Percentiles rank a stretch among this genome's conserved stretches.
phyloP scores from a whole-genome alignment of 1,284 basidiomycete species.

The Malassezia nana region DNA sequence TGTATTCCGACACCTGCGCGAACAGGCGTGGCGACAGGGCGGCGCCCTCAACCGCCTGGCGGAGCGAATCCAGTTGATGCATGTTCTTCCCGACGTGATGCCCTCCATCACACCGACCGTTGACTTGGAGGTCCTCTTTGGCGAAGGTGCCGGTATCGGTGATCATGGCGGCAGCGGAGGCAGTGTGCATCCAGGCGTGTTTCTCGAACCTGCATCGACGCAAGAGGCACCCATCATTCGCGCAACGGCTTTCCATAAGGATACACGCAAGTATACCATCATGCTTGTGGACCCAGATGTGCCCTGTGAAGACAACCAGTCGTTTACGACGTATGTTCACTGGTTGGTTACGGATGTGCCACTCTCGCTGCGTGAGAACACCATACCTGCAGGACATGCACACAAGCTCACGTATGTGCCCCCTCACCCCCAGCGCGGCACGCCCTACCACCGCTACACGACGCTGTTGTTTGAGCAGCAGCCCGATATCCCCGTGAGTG shows the following conservation, averaged over 20 bases:
- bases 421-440: slow-evolving; percentile 74
- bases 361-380: slow-evolving; percentile 5
- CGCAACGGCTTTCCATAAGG: slow-evolving; percentile 67
- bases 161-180: slow-evolving; percentile 51
- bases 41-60: slow-evolving; percentile 77
- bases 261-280: slow-evolving; percentile 74
- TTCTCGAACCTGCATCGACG: slow-evolving; percentile 51
- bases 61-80: slow-evolving; percentile 81
- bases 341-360: slow-evolving; percentile 64
- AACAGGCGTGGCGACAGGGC: slow-evolving; percentile 73
- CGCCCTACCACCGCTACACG: slow-evolving; percentile 75
- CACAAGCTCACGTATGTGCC: slow-evolving; percentile 64
- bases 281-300: slow-evolving; percentile 82
- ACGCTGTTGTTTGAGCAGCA: slow-evolving; percentile 65
- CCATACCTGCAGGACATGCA: slow-evolving; percentile 53
- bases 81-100: slow-evolving; percentile 76
- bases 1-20: slow-evolving; percentile 68
- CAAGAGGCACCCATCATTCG: slow-evolving; percentile 58
- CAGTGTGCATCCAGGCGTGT: slow-evolving; percentile 62
- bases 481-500: neutral
- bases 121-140: slow-evolving; percentile 61
- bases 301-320: slow-evolving; percentile 60
- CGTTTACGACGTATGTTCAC: slow-evolving; percentile 68
- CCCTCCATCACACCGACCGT: slow-evolving; percentile 62
- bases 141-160: slow-evolving; percentile 46